Conservation (phyloP, 768 basidiomycete species). For the Psilocybe tampanensis region DNA sequence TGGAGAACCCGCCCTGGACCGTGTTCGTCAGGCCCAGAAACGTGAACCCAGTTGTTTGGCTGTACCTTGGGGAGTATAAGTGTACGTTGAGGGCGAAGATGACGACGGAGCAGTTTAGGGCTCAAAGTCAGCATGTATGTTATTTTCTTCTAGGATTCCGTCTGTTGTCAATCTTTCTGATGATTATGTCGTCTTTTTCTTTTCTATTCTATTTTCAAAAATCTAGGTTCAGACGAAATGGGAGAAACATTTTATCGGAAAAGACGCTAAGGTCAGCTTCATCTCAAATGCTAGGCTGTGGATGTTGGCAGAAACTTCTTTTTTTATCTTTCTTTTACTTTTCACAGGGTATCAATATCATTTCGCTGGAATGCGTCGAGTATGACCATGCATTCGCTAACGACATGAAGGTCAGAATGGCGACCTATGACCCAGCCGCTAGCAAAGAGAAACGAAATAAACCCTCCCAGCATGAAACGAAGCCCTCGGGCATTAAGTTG, state of each 20-base stretch:
- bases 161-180: no score
- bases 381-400: constrained; percentile 34
- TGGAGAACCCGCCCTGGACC: constrained; percentile 19
- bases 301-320: constrained; percentile 20
- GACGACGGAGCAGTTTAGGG: constrained; percentile 18
- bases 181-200: neutral
- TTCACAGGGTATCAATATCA: constrained; percentile 29
- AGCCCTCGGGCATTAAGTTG: no score
- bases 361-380: constrained; percentile 30
- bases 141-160: no score
- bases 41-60: constrained; percentile 14
- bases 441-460: neutral
- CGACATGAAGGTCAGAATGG: constrained; percentile 18
- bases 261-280: no score
- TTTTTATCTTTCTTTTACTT: neutral
- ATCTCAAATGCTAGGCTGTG: no score
- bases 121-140: constrained; percentile 14
- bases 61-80: constrained; percentile 29
- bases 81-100: constrained; percentile 20
- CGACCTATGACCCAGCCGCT: neutral
- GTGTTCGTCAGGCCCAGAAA: constrained; percentile 16
- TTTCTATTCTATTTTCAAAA: neutral
- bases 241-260: constrained; percentile 14
- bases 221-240: constrained; percentile 16
- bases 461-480: no score